Evolutionary conservation across 345 rosid species (phyloP).

Genomic region (Dipteronia dyeriana): DNA sequence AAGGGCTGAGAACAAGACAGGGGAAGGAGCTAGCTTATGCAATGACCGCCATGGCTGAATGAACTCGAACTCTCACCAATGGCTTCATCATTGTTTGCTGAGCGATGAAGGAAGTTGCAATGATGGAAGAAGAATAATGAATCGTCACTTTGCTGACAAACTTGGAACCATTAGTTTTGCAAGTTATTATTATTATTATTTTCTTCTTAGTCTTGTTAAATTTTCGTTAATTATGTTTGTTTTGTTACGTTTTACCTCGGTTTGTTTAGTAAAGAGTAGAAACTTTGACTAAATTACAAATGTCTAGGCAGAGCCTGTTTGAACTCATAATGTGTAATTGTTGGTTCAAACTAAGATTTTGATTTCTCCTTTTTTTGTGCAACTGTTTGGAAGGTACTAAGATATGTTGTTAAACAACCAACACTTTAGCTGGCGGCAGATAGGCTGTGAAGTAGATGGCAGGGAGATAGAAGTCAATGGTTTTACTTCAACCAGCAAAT

Average conservation of each 20-base stretch:
- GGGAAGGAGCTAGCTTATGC: conserved; percentile 39
- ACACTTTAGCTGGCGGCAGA: not conserved
- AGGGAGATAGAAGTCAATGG: not conserved
- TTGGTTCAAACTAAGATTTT: not conserved
- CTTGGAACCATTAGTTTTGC: conserved; percentile 13
- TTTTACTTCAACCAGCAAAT: not conserved
- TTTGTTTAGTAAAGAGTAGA: conserved; percentile 12
- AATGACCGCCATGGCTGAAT: conserved; percentile 27
- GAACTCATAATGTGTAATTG: not conserved
- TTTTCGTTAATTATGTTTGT: conserved; percentile 15
- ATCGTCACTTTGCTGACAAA: conserved; percentile 17
- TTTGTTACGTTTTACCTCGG: conserved; percentile 6
- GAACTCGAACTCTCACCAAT: conserved; percentile 25
- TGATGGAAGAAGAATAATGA: conserved; percentile 8
- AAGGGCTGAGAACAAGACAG: conserved; percentile 39
- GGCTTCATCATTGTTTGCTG: conserved; percentile 31
- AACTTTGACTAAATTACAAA: not conserved
- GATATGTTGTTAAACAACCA: not conserved
- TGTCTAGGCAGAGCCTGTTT: not conserved
- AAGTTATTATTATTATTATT: not conserved
- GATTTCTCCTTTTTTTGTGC: not conserved
- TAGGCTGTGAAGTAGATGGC: not conserved
- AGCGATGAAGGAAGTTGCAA: not conserved
- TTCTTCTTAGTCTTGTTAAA: conserved; percentile 8
- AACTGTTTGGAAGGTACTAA: not conserved